Evolutionary conservation across 1,284 basidiomycete species (phyloP).

Genomic region (Papiliotrema laurentii): DNA sequence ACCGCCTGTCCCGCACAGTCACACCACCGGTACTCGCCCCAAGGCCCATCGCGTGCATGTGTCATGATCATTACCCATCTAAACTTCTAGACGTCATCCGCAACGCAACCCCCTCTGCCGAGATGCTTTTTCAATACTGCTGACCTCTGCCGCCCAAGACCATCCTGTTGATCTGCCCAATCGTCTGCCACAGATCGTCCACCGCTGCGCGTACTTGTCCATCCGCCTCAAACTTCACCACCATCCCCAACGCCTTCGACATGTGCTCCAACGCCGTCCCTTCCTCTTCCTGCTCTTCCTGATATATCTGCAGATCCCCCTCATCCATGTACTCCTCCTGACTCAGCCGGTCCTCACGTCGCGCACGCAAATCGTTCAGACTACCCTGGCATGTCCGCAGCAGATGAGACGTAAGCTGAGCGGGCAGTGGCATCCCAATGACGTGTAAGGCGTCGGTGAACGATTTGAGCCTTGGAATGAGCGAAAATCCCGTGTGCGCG

Average conservation of each 20-base stretch:
- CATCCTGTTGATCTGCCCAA: slow-evolving; percentile 1
- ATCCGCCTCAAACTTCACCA: slow-evolving; percentile 3
- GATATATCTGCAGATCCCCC: slow-evolving; percentile 16
- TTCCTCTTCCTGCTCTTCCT: slow-evolving; percentile 24
- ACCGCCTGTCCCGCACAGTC: no score
- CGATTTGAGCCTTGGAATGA: slow-evolving; percentile 54
- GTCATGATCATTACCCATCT: no score
- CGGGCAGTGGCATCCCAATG: slow-evolving; percentile 47
- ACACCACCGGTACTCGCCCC: no score
- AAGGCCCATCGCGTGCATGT: no score
- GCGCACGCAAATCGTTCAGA: slow-evolving; percentile 7
- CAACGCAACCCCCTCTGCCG: background rate
- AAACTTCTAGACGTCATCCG: no score
- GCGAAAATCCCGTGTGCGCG: slow-evolving; percentile 1
- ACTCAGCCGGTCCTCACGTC: slow-evolving; percentile 13
- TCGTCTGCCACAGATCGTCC: slow-evolving; percentile 2
- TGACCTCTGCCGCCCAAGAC: background rate
- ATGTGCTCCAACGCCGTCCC: slow-evolving; percentile 14
- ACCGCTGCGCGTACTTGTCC: slow-evolving; percentile 1
- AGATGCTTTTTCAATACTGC: background rate
- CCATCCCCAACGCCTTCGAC: slow-evolving; percentile 13
- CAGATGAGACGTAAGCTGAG: slow-evolving; percentile 7
- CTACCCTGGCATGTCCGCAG: slow-evolving; percentile 10
- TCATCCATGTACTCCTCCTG: slow-evolving; percentile 24
- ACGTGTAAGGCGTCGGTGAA: slow-evolving; percentile 64